Conservation (phyloP, 495 filamentous ascomycete genomes). For the Entonaema liquescens region DNA sequence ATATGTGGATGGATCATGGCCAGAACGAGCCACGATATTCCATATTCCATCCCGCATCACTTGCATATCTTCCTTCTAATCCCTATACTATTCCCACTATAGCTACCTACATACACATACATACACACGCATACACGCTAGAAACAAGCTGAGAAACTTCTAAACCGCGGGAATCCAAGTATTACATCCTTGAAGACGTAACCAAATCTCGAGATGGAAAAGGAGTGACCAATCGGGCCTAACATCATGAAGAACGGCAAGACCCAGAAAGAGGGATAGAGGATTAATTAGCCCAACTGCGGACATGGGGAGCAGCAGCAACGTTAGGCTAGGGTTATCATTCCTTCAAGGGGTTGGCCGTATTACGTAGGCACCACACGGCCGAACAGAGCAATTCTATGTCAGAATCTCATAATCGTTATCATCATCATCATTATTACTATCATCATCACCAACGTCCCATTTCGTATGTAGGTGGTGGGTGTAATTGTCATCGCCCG, state of each 20-base stretch:
- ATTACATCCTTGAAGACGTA: slow-evolving; percentile 7
- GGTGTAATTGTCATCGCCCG: slow-evolving; percentile 4
- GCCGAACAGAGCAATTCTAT: background rate
- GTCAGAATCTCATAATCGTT: slow-evolving; percentile 21
- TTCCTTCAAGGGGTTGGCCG: slow-evolving; percentile 32
- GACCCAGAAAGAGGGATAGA: slow-evolving; percentile 11
- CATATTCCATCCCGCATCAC: background rate
- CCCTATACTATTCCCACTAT: background rate
- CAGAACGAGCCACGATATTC: background rate
- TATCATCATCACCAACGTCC: background rate
- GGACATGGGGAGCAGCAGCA: background rate
- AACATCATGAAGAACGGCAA: slow-evolving; percentile 24
- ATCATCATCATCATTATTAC: background rate
- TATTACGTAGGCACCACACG: slow-evolving; percentile 29
- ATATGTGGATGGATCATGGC: background rate
- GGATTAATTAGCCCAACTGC: slow-evolving; percentile 34
- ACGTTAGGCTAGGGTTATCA: slow-evolving; percentile 7
- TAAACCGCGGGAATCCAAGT: background rate
- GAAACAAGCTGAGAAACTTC: background rate
- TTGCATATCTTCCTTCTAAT: background rate
- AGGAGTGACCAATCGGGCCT: slow-evolving; percentile 29
- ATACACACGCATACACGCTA: background rate
- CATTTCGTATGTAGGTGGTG: background rate
- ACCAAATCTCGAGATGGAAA: slow-evolving; percentile 13
- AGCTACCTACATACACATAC: background rate